A percentile compares a stretch with the other conserved stretches of the same genome.
These are phyloP conservation scores for Aspergillus sp. DNA, from an alignment of 2,329 filamentous ascomycete species.

Conservation along the genomic window DNA sequence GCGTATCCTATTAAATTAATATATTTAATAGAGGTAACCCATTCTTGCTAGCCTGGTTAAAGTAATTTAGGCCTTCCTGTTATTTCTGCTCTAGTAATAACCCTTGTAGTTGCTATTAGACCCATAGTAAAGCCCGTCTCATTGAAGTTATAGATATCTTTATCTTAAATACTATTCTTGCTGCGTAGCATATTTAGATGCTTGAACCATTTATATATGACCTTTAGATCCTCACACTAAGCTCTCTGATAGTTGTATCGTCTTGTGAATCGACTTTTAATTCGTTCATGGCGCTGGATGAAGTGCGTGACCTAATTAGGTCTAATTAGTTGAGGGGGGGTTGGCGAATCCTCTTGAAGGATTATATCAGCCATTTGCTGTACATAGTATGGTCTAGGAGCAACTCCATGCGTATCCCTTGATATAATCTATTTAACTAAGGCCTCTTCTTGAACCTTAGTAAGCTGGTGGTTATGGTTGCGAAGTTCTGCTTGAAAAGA, in stretches of 20 bases:
- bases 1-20: neutral
- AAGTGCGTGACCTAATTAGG: conserved; percentile 16
- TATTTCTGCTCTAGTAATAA: neutral
- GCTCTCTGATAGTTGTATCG: conserved; percentile 14
- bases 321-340: conserved; percentile 1
- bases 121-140: conserved; percentile 25
- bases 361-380: conserved; percentile 20
- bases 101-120: conserved; percentile 15
- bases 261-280: conserved; percentile 3
- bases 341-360: neutral
- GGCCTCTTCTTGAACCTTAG: conserved; percentile 8
- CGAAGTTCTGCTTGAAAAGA: neutral
- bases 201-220: conserved; percentile 13
- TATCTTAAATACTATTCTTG: conserved; percentile 19
- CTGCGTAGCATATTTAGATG: conserved; percentile 10
- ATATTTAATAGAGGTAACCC: neutral
- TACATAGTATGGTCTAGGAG: conserved; percentile 3
- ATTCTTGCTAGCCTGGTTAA: neutral
- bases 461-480: conserved; percentile 2
- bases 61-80: neutral
- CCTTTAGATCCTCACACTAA: conserved; percentile 14
- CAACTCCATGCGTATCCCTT: conserved; percentile 1
- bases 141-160: conserved; percentile 26
- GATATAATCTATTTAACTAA: conserved; percentile 11
- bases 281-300: conserved; percentile 6